Evolutionary conservation across 345 rosid species (phyloP).

Genomic region (Populus tremula): DNA sequence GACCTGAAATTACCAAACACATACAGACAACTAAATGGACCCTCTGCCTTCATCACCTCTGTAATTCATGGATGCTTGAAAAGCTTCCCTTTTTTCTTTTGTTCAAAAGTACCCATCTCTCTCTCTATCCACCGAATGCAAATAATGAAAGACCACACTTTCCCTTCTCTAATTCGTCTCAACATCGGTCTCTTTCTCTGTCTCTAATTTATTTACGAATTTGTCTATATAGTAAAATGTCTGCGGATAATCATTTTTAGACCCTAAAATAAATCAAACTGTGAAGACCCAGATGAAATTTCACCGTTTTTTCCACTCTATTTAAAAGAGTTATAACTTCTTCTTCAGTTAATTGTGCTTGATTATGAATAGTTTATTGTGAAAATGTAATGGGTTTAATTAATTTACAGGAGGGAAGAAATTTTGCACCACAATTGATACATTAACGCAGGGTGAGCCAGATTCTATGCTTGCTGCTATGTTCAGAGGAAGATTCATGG

Average conservation of each 20-base stretch:
- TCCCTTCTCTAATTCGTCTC: slow-evolving; percentile 64
- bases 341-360: not conserved
- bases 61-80: not conserved
- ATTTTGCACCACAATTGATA: slow-evolving; percentile 72
- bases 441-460: slow-evolving; percentile 82
- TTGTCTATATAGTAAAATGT: not conserved
- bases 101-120: not conserved
- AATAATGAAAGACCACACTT: slow-evolving; percentile 34
- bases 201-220: not conserved
- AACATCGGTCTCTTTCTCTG: slow-evolving; percentile 55
- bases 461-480: slow-evolving; percentile 91
- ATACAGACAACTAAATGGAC: too few relatives aligned
- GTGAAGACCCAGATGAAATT: not conserved
- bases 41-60: not conserved
- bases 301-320: not conserved
- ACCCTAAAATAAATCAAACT: not conserved
- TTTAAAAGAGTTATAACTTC: not conserved
- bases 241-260: not conserved
- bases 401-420: slow-evolving; percentile 70
- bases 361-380: not conserved
- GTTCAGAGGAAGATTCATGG: slow-evolving; percentile 82
- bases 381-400: not conserved
- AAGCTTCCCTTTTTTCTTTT: not conserved
- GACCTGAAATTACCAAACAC: too few relatives aligned
- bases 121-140: not conserved